Evolutionary conservation across 495 filamentous ascomycete species (phyloP).

Genomic region (Filosporella fistucella): DNA sequence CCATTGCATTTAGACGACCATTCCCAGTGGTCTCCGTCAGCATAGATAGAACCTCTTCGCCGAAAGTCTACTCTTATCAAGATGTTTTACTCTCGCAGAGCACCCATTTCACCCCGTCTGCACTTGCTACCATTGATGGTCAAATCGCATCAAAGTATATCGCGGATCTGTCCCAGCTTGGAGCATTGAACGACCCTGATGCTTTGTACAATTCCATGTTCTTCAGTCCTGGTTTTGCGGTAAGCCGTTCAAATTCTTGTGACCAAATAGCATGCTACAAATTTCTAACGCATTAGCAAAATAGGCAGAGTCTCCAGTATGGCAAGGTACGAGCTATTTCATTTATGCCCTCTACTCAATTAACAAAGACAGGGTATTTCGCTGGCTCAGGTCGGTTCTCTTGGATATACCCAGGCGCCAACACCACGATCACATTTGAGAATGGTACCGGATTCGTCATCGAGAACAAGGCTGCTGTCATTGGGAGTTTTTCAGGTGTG

Average conservation of each 20-base stretch:
- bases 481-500: conserved; percentile 15
- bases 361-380: background rate
- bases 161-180: background rate
- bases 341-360: background rate
- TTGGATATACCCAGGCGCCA: conserved; percentile 28
- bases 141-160: background rate
- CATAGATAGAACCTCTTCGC: background rate
- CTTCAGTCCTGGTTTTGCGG: conserved; percentile 22
- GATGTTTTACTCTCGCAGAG: background rate
- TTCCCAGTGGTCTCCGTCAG: background rate
- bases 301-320: conserved; percentile 2
- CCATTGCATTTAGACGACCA: background rate
- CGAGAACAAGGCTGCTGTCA: conserved; percentile 30
- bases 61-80: background rate
- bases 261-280: too few species aligned
- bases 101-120: background rate
- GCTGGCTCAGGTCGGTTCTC: background rate
- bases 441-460: background rate
- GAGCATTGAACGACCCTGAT: conserved; percentile 29
- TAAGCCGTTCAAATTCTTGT: too few species aligned
- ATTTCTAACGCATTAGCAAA: too few species aligned
- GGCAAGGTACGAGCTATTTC: background rate
- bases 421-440: conserved; percentile 18
- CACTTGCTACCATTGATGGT: background rate
- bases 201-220: conserved; percentile 40